Base-by-base conservation (phyloP, 2,329 filamentous ascomycete genomes). In the Sporothrix mexicana region DNA sequence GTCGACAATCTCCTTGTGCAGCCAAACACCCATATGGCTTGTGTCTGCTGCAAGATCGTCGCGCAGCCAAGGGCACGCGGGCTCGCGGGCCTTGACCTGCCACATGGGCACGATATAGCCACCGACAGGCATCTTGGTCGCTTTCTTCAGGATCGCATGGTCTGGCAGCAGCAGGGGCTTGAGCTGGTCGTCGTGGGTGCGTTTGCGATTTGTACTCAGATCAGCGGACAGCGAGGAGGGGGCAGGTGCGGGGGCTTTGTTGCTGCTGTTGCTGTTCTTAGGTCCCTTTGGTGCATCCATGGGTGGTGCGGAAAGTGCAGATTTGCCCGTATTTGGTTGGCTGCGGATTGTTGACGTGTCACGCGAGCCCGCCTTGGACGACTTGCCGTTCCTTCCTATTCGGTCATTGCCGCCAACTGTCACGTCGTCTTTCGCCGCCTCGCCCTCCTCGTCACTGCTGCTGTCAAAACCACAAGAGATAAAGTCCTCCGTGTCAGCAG, bases 1-100 rank as follows among this genome's bases (percentile, higher is more conserved):
- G 77, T 97, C 93, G 43, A 92, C 84, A 59, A 98, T 91, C 81
- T 99, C 96, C 78, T 94, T 93, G 81, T 98, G 94, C 36, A 99
- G 84, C 81, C 90, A 88, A 43, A 87, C 85, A 67, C 84, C 86
- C 82, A 87, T 86, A 55, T 85, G 84, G 25, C 79, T 79, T 3
- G 87, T 87, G 61, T 55, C 69, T 51, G n/a, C 72, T 13, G n/a
- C 47, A 17, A 86, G 86, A 77, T 91, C 88, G 75, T 91, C 86
- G 53, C 80, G 78, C 8, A 85, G 80, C 93, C 93, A 96, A 2
- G 94, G 94, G 73, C 84, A 86, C 0, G 82, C 77, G 8, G 85
- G 79, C 72, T 86, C 81, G 10, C 79, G 79, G 6, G 77, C 73
- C 13, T 82, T 82, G 0, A 84, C 78, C 55, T 78, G 80, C 91